Evolutionary conservation across 2,329 filamentous ascomycete genomes (phyloP), one percentile per base, ranked within the genome.

Genomic region (Trichoderma atroviride): DNA sequence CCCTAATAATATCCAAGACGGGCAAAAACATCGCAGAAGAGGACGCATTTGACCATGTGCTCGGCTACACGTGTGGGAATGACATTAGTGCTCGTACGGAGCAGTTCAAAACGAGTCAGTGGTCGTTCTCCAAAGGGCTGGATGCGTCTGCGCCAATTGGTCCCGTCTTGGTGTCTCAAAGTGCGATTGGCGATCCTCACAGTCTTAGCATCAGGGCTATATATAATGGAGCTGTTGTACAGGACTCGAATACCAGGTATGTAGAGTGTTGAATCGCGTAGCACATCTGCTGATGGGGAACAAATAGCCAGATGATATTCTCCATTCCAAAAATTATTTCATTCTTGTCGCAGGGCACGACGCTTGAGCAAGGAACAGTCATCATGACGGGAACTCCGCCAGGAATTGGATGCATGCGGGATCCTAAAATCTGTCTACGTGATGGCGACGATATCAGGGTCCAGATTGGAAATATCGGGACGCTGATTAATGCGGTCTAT

Each of bases 331-430:
- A 43, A 16, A 40, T 35, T 2, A 40, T 59, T 40, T 59, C 57
- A 1, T 59, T 59, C 10, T 13, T 59, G 10, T 59, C 33, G 5
- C 57, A 59, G 10, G 57, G 57, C 10, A 59, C 57, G 16, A 59
- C 57, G 4, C 57, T 59, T 6, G 57, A 59, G 33, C 57, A 35
- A 16, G 57, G 57, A 24, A 59, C 57, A 6, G 19, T 59, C 13
- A 16, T 59, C n/a, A 59, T 59, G 57, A 59, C 57, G 4, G 57
- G 57, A 27, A 59, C 57, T 22, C 22, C n/a, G 14, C 57, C 57
- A 5, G 57, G 57, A n/a, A 40, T 59, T 40, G 33, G 35, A 19
- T 22, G n/a, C 16, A 33, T 43, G 33, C 22, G 33, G 14, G 27
- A 11, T 35, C 57, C 57, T 16, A 59, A 40, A 24, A 59, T 59